Evolutionary conservation across 75 land plant species (phyloP).

Genomic region (Chamaecyparis obtusa): DNA sequence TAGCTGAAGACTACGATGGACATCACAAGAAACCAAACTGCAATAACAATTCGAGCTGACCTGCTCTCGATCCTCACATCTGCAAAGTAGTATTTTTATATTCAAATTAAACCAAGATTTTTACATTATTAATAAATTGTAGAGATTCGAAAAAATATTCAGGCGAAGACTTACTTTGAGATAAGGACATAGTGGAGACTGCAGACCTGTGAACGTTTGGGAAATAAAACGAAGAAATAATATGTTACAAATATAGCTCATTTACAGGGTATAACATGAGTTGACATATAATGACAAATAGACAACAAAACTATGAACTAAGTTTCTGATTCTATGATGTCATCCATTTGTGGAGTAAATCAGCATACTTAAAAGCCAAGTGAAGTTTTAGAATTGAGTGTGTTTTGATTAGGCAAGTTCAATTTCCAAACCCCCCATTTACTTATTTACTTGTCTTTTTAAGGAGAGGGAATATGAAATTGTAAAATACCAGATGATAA

Average conservation of each 20-base stretch:
- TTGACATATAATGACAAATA: too few relatives aligned
- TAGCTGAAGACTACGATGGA: slow-evolving; percentile 68
- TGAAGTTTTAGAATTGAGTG: too few relatives aligned
- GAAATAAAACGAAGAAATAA: neutral
- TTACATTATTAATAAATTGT: neutral
- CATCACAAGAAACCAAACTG: slow-evolving; percentile 74
- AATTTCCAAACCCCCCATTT: too few relatives aligned
- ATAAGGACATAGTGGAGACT: neutral
- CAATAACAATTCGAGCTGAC: slow-evolving; percentile 49
- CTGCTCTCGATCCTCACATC: slow-evolving; percentile 64
- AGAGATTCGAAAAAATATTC: neutral
- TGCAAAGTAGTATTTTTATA: slow-evolving; percentile 14
- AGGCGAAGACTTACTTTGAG: neutral
- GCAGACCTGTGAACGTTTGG: neutral
- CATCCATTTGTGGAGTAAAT: too few relatives aligned
- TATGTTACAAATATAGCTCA: too few relatives aligned
- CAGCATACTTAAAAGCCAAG: too few relatives aligned
- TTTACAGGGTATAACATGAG: too few relatives aligned
- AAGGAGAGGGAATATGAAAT: neutral
- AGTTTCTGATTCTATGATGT: too few relatives aligned
- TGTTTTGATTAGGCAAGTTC: too few relatives aligned
- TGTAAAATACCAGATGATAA: slow-evolving; percentile 20
- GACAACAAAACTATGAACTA: too few relatives aligned
- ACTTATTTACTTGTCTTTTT: too few relatives aligned
- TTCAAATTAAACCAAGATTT: too few relatives aligned